Evolutionary conservation across 192 early-diverging fungal species (phyloP).

Genomic region (Mortierella antarctica): DNA sequence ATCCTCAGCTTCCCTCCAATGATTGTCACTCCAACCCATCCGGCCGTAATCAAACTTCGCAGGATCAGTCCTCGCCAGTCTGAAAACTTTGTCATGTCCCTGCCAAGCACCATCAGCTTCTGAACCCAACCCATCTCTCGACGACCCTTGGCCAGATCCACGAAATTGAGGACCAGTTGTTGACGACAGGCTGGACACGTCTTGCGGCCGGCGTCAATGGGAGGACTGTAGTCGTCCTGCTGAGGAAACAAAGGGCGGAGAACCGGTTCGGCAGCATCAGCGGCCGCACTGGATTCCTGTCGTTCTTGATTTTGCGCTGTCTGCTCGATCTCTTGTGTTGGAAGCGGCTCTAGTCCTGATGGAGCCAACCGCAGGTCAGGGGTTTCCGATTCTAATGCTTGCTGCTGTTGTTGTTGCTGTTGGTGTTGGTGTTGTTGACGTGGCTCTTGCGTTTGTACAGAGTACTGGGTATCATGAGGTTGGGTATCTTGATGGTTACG

Average conservation of each 20-base stretch:
- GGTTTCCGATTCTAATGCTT: not conserved
- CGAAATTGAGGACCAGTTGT: slow-evolving; percentile 42
- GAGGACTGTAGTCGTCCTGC: slow-evolving; percentile 18
- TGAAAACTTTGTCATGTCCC: slow-evolving; percentile 49
- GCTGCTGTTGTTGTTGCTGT: slow-evolving; percentile 2
- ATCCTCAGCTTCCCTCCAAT: slow-evolving; percentile 46
- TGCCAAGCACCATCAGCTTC: slow-evolving; percentile 24
- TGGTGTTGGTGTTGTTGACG: not conserved
- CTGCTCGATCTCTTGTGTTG: not conserved
- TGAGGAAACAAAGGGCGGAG: slow-evolving; percentile 37
- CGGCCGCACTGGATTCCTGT: slow-evolving; percentile 4
- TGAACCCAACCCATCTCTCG: slow-evolving; percentile 37
- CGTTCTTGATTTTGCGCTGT: not conserved
- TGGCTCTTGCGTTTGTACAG: not conserved
- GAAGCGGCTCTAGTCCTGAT: too few species aligned
- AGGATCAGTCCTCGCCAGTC: slow-evolving; percentile 44
- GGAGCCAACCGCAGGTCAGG: too few species aligned
- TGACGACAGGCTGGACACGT: slow-evolving; percentile 50
- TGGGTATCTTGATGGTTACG: not conserved
- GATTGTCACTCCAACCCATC: slow-evolving; percentile 50
- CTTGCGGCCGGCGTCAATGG: slow-evolving; percentile 33
- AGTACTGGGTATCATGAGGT: not conserved
- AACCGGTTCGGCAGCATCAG: slow-evolving; percentile 28
- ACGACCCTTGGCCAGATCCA: slow-evolving; percentile 40
- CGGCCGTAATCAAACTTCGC: slow-evolving; percentile 40